These are phyloP conservation scores for Epithele typhae DNA, from an alignment of 768 basidiomycete genomes.

Conservation along the genomic window DNA sequence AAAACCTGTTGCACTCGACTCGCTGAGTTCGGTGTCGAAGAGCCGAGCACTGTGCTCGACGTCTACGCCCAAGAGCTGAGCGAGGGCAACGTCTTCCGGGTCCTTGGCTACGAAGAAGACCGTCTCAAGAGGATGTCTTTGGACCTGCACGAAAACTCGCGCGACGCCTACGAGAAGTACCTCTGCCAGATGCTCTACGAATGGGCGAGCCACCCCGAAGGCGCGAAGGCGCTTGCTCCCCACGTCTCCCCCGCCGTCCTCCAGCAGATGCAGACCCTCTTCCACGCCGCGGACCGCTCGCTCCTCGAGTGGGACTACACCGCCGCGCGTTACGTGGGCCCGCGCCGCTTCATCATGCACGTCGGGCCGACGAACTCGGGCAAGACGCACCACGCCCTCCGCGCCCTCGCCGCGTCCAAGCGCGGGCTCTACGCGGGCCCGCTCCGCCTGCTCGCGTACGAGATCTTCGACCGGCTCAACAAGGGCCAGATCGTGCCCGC, in stretches of 20 bases:
- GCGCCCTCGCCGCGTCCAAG: constrained; percentile 73
- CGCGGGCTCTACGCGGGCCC: constrained; percentile 88
- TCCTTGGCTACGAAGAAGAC: constrained; percentile 29
- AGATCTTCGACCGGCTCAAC: constrained; percentile 90
- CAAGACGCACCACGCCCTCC: constrained; percentile 91
- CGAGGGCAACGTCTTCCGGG: constrained; percentile 13
- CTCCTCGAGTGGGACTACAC: constrained; percentile 47
- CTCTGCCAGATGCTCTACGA: constrained; percentile 50
- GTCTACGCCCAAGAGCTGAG: constrained; percentile 38
- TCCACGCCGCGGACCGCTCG: constrained; percentile 36
- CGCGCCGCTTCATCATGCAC: constrained; percentile 84
- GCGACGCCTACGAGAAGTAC: constrained; percentile 39
- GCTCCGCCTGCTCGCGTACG: constrained; percentile 88
- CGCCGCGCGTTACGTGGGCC: constrained; percentile 49
- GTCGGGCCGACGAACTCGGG: constrained; percentile 98
- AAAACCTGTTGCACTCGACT: constrained; percentile 34
- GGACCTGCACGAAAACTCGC: constrained; percentile 15
- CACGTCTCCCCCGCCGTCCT: constrained; percentile 32
- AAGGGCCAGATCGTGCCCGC: constrained; percentile 81
- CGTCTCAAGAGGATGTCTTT: constrained; percentile 40
- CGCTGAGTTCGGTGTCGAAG: constrained; percentile 44
- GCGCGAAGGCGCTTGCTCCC: constrained; percentile 19
- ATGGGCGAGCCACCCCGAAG: constrained; percentile 44
- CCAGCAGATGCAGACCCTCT: constrained; percentile 32
- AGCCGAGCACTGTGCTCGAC: constrained; percentile 38